Evolutionary conservation across 345 rosid genomes (phyloP).

Genomic region (Erodium maritimum): DNA sequence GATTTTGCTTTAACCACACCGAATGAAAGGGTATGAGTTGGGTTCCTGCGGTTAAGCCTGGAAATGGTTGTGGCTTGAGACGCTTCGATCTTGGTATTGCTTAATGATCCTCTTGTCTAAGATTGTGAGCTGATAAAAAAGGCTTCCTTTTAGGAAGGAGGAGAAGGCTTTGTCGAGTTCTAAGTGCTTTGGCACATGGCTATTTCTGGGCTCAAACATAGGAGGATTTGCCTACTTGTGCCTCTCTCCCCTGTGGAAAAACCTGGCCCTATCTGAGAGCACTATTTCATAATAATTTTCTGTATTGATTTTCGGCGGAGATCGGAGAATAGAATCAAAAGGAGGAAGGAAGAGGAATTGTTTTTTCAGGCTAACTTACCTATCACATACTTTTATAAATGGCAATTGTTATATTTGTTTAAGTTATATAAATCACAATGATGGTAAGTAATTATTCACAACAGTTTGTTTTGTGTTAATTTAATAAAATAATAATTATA

Average conservation of each 20-base stretch:
- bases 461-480: too few species aligned
- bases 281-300: too few species aligned
- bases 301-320: too few species aligned
- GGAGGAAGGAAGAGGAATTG: too few species aligned
- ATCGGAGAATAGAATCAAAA: too few species aligned
- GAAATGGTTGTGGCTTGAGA: not conserved
- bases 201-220: constrained; percentile 13
- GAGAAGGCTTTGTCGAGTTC: constrained; percentile 22
- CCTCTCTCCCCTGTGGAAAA: constrained; percentile 39
- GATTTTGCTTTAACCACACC: constrained; percentile 7
- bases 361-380: too few species aligned
- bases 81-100: constrained; percentile 17
- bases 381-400: too few species aligned
- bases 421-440: too few species aligned
- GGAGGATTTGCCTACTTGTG: constrained; percentile 4
- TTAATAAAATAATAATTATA: too few species aligned
- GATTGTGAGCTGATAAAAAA: constrained; percentile 1
- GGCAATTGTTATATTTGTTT: too few species aligned
- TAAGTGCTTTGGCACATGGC: not conserved
- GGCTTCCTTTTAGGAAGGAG: constrained; percentile 19
- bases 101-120: constrained; percentile 30
- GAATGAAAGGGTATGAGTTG: not conserved
- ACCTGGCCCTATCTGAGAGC: constrained; percentile 41
- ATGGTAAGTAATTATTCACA: too few species aligned
- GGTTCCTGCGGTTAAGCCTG: not conserved